phyloP scores from a whole-genome alignment of 306 rosid genomes.

The Rosa persica region DNA sequence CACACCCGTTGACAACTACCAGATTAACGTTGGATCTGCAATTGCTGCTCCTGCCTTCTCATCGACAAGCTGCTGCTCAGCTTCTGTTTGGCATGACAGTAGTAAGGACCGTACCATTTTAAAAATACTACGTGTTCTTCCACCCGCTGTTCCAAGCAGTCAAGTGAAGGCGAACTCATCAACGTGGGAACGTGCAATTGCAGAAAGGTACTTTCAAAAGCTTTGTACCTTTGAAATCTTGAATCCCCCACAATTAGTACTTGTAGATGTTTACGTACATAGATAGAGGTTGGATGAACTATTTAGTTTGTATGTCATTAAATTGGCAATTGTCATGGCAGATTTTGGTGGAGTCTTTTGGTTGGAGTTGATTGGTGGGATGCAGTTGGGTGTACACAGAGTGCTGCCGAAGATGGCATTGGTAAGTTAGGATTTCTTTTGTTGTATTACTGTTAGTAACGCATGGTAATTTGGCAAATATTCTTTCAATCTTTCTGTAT shows the following conservation, averaged over 20 bases:
- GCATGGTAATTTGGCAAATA: not conserved
- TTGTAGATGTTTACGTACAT: not conserved
- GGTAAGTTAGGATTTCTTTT: slow-evolving; percentile 41
- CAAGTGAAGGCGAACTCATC: slow-evolving; percentile 76
- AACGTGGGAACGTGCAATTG: slow-evolving; percentile 96
- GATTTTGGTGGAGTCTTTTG: slow-evolving; percentile 99
- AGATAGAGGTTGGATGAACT: not conserved
- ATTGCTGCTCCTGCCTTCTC: slow-evolving; percentile 99
- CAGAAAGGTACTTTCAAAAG: slow-evolving; percentile 64
- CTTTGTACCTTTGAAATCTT: not conserved
- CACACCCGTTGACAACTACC: slow-evolving; percentile 84
- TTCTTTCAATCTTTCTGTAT: not conserved
- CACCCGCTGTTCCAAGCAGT: slow-evolving; percentile 79
- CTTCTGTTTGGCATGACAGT: slow-evolving; percentile 95
- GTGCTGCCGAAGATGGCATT: slow-evolving; percentile 99
- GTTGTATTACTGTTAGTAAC: slow-evolving; percentile 11
- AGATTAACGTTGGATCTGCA: slow-evolving; percentile 95
- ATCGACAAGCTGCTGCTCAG: slow-evolving; percentile 97
- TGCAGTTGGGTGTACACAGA: slow-evolving; percentile 98
- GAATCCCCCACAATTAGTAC: slow-evolving; percentile 5
- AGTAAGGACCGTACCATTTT: slow-evolving; percentile 67
- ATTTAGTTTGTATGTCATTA: not conserved
- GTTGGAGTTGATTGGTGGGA: slow-evolving; percentile 99
- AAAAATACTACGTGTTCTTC: slow-evolving; percentile 90
- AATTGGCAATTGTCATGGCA: slow-evolving; percentile 28